Conservation (phyloP, 202 grass and related monocot genomes). For the Panicum virgatum region DNA sequence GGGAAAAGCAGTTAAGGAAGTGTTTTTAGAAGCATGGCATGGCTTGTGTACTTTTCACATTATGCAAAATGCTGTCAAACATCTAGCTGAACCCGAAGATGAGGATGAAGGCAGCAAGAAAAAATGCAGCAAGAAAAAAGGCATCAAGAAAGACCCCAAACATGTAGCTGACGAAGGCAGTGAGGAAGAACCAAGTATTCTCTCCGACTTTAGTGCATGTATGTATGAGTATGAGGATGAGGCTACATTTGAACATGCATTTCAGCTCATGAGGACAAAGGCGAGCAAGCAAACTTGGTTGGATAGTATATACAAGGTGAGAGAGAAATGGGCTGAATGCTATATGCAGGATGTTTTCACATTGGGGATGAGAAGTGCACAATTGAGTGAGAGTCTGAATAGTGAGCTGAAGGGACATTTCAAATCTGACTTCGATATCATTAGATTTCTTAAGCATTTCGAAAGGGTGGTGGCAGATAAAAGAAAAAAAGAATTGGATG, state of each 20-base stretch:
- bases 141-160: no score
- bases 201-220: background rate
- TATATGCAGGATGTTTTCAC: background rate
- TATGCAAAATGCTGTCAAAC: background rate
- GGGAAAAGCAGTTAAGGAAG: background rate
- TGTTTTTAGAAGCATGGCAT: conserved; percentile 3
- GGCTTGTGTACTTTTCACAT: background rate
- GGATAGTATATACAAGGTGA: background rate
- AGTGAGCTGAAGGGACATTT: no score
- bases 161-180: no score
- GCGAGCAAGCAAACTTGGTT: background rate
- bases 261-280: background rate
- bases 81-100: background rate
- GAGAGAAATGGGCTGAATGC: background rate
- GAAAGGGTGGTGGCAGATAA: no score
- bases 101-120: background rate
- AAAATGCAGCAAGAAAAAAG: background rate
- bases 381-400: no score
- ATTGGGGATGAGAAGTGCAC: no score
- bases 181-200: background rate
- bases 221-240: background rate
- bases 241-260: background rate
- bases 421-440: no score
- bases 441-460: no score
- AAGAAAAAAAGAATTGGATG: no score